These are phyloP conservation scores for Bipolaris victoriae DNA, from an alignment of 2,329 filamentous ascomycete species.

Conservation along the genomic window DNA sequence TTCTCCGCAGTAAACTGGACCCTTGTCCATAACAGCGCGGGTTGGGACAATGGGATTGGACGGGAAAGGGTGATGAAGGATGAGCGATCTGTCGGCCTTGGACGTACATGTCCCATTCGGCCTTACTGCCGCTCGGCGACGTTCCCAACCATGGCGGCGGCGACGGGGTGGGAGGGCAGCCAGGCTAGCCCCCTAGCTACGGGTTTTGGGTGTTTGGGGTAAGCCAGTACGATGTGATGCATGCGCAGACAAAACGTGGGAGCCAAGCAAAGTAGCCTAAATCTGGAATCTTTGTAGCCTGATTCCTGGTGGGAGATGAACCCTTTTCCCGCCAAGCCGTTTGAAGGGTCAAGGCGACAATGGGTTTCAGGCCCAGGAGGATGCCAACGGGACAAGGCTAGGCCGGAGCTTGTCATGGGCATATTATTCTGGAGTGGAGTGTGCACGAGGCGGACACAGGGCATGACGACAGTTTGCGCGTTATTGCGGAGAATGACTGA, in stretches of 20 bases:
- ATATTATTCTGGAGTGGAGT: not conserved
- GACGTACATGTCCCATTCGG: not conserved
- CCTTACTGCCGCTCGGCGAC: not conserved
- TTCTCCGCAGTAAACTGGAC: not conserved
- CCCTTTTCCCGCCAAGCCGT: not conserved
- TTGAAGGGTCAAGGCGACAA: not conserved
- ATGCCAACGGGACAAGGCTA: not conserved
- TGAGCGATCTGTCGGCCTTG: not conserved
- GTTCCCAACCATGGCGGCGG: not conserved
- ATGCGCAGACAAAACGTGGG: not conserved
- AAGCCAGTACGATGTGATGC: not conserved
- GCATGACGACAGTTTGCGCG: not conserved
- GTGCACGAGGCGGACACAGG: not conserved
- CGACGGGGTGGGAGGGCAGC: not conserved
- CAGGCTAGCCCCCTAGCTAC: not conserved
- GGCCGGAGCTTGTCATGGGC: not conserved
- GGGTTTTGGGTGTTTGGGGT: not conserved
- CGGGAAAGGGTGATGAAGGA: not conserved
- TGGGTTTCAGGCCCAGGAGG: not conserved
- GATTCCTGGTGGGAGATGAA: not conserved
- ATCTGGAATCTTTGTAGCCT: not conserved
- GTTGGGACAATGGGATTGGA: not conserved
- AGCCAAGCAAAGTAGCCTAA: not conserved
- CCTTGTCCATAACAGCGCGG: not conserved
- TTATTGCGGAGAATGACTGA: not conserved